phyloP scores from a whole-genome alignment of 2,329 filamentous ascomycete species.

The Rutstroemia sp. region DNA sequence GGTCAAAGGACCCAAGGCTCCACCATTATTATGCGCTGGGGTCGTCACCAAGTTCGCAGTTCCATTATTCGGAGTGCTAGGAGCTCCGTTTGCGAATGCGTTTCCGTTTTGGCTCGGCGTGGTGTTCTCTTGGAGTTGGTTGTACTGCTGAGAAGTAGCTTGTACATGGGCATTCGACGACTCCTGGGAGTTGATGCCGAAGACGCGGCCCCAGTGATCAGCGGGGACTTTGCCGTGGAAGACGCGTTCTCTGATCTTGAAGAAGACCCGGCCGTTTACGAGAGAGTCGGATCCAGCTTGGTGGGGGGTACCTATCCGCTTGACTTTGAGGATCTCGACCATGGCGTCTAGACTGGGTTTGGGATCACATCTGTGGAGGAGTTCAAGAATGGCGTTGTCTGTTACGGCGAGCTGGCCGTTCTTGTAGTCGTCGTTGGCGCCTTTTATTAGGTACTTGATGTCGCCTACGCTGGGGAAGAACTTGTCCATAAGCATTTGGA shows the following conservation, averaged over 20 bases:
- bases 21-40: constrained; percentile 46
- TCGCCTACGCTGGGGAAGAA: constrained; percentile 94
- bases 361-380: constrained; percentile 77
- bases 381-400: constrained; percentile 59
- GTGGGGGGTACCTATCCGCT: constrained; percentile 79
- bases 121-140: constrained; percentile 37
- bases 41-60: constrained; percentile 42
- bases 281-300: constrained; percentile 91
- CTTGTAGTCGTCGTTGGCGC: constrained; percentile 65
- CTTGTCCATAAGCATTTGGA: constrained; percentile 79
- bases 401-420: constrained; percentile 54
- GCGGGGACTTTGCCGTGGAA: constrained; percentile 76
- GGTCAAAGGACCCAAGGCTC: constrained; percentile 64
- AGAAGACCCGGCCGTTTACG: constrained; percentile 90
- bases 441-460: constrained; percentile 95
- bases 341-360: constrained; percentile 92
- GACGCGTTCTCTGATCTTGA: constrained; percentile 81
- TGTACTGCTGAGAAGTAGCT: constrained; percentile 34
- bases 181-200: constrained; percentile 74
- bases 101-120: constrained; percentile 45
- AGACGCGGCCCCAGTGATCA: constrained; percentile 83
- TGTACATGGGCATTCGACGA: constrained; percentile 31
- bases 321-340: constrained; percentile 85
- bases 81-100: constrained; percentile 42
- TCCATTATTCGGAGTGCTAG: constrained; percentile 65